These are phyloP conservation scores for Kalaharituber pfeilii DNA, from an alignment of 2,329 filamentous ascomycete genomes.

Conservation along the genomic window DNA sequence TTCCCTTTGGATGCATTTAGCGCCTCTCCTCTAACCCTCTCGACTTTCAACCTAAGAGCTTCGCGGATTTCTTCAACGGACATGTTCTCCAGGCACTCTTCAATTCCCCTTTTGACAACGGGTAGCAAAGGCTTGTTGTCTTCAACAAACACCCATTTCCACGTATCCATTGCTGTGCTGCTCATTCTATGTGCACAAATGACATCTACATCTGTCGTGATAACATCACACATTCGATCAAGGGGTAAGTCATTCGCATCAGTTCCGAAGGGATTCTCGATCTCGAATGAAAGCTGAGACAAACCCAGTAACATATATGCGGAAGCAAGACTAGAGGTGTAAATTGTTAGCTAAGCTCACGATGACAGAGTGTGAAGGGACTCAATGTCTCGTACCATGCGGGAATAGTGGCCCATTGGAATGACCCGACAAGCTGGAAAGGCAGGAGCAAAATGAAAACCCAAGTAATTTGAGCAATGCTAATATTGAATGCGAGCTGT, in stretches of 20 bases:
- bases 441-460: conserved; percentile 63
- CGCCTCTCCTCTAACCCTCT: conserved; percentile 1
- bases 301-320: conserved; percentile 10
- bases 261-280: neutral
- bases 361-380: neutral
- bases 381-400: conserved; percentile 29
- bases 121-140: conserved; percentile 13
- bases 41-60: conserved; percentile 15
- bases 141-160: conserved; percentile 14
- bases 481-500: conserved; percentile 54
- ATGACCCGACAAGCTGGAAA: conserved; percentile 51
- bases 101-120: conserved; percentile 14
- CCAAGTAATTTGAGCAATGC: conserved; percentile 75
- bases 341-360: neutral
- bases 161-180: conserved; percentile 5
- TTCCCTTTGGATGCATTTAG: neutral
- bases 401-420: conserved; percentile 61
- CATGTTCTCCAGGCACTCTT: conserved; percentile 13
- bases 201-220: conserved; percentile 13
- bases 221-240: conserved; percentile 9
- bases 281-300: conserved; percentile 6
- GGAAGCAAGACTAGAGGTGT: conserved; percentile 10
- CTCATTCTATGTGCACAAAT: conserved; percentile 8
- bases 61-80: conserved; percentile 15
- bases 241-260: conserved; percentile 10